Conservation (phyloP, 2,329 filamentous ascomycete species). For the Fusarium brachygibbosum region DNA sequence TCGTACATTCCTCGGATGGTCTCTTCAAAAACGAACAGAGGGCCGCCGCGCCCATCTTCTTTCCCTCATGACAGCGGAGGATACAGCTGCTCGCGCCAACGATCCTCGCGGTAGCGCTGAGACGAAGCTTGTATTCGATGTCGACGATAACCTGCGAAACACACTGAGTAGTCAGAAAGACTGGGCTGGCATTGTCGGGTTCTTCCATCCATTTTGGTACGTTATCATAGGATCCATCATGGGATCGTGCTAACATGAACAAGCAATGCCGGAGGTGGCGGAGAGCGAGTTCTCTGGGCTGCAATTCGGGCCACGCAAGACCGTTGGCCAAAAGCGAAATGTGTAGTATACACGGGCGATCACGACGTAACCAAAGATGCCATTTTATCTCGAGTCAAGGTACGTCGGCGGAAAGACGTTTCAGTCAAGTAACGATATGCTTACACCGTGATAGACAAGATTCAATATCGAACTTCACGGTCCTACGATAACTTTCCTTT, state of each 20-base stretch:
- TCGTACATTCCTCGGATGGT: conserved; percentile 68
- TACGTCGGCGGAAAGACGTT: conserved; percentile 53
- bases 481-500: conserved; percentile 87
- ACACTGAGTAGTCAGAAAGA: conserved; percentile 62
- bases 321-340: conserved; percentile 88
- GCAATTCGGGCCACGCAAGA: conserved; percentile 92
- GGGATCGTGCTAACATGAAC: conserved; percentile 23
- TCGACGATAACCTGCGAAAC: conserved; percentile 51
- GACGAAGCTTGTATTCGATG: conserved; percentile 71
- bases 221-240: conserved; percentile 44
- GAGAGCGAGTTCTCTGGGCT: conserved; percentile 96
- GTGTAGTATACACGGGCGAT: conserved; percentile 95
- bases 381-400: conserved; percentile 83
- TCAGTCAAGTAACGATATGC: neutral
- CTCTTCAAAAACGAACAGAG: conserved; percentile 73
- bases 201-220: conserved; percentile 98
- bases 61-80: conserved; percentile 63
- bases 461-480: conserved; percentile 94
- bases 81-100: conserved; percentile 56
- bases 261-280: conserved; percentile 95
- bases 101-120: conserved; percentile 59
- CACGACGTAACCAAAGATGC: conserved; percentile 85
- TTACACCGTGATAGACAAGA: conserved; percentile 68
- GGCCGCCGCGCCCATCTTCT: conserved; percentile 72
- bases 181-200: conserved; percentile 90